Conservation (phyloP, 768 basidiomycete genomes). For the Leccinum olivaceopallidum region DNA sequence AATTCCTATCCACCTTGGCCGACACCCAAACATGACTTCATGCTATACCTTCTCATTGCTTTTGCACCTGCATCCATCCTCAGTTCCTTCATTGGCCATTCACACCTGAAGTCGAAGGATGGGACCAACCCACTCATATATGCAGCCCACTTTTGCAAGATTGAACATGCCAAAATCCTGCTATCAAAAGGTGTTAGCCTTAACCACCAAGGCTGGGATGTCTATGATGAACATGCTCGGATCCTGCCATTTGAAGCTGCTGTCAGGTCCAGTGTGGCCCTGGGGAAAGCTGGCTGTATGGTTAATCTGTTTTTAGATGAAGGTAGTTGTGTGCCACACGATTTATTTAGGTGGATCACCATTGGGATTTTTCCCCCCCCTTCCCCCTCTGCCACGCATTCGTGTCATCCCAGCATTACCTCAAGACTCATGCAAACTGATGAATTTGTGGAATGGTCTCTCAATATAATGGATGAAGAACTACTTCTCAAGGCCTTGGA, state of each 20-base stretch:
- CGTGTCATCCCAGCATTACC: no score
- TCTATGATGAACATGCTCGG: no score
- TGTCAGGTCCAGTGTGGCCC: neutral
- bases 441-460: neutral
- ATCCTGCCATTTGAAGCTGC: neutral
- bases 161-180: neutral
- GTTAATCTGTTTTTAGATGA: neutral
- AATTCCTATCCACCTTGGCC: neutral
- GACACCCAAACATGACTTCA: neutral
- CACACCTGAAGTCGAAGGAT: neutral
- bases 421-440: neutral
- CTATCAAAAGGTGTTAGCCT: neutral
- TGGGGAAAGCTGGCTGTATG: neutral
- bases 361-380: no score
- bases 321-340: neutral
- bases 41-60: neutral
- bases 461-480: neutral
- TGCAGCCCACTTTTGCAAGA: neutral
- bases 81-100: neutral
- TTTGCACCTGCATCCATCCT: neutral
- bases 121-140: neutral
- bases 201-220: neutral
- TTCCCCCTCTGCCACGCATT: accelerated
- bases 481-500: neutral
- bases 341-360: neutral